Base-by-base conservation (phyloP, 106 monocot species). In the Hemerocallis citrina region DNA sequence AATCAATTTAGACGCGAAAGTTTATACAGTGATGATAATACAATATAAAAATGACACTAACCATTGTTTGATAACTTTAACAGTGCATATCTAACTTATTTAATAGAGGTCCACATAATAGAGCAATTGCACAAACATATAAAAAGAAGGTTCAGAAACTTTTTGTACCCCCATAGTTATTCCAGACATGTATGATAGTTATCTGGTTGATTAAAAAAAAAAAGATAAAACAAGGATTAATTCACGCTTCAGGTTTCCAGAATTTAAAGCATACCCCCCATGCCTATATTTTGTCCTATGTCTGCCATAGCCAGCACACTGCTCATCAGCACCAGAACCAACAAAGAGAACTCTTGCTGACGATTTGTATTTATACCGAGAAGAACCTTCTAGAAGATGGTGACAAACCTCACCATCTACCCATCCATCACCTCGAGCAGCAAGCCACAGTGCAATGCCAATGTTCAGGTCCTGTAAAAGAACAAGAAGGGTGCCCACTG, bases 271-370 rank as follows among this genome's bases (percentile, higher is more conserved):
- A 69, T 94, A 95, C 94, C 94, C 81, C 42, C 80, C 86, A 16
- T 62, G 37, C 55, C 79, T 74, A 64, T 72, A 98, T 56, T 85
- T 92, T 29, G 98, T 92, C 55, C 79, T 71, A 61, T 98, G 84
- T 57, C 98, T 78, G 16, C 98, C 85, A 85, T 98, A 98, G 32
- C 98, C 98, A 77, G 88, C 98, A 75, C 98, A 98, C 55, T 98
- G 96, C 65, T 98, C 98, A 77, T 98, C 98, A 65, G 98, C 98
- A 57, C 98, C 98, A 61, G 98, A 92, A 62, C 91, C 98, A 71
- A 92, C 82, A 55, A 98, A 72, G 25, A 98, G 79, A 72, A 98
- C 65, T 61, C 72, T 74, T 5, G 98, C 79, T 24, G 24, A 60
- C 54, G 91, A 98, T 36, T 79, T 79, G 70, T 92, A 92, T 55